Evolutionary conservation across 2,329 filamentous ascomycete species (phyloP), one percentile per base, ranked within the genome.

Genomic region (Colletotrichum endophyticum): DNA sequence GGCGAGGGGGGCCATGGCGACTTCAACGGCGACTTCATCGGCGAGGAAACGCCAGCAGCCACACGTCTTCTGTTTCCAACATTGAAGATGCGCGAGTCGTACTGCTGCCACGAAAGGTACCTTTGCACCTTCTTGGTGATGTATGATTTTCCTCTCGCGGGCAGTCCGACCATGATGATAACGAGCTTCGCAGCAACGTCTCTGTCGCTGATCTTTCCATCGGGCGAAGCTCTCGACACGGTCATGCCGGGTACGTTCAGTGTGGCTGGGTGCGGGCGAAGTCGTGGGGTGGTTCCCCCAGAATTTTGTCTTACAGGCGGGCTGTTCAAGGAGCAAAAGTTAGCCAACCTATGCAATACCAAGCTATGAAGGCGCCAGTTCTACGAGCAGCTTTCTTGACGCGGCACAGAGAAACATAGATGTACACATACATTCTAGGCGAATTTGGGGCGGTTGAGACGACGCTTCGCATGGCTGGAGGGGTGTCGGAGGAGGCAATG

Each of bases 61-160:
- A 96, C 92, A 80, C 97, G 94, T 81, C 97, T 91, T 82, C 96
- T 91, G 85, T 98, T 96, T 77, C 97, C 97, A 49, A 99, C 97
- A 81, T 99, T 99, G 91, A 99, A 99, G 80, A 99, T 98, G 79
- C 91, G 92, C 15, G 96, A 97, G 82, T 98, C 95, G 85, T 99
- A 96, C 83, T 99, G 97, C 82, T 98, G 93, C 97, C 97, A 99
- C 66, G 98, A 96, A 67, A 99, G 88, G 83, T 99, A 99, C 77
- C 97, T 92, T 75, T 97, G 95, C 78, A 99, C 91, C 87, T 99
- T 99, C 89, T 99, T 99, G 77, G 97, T 99, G 81, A 99, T 98
- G 86, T 99, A 99, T 72, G 96, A 98, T 87, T 99, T 99, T 83
- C 97, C 97, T 81, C 97, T 91, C 12, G 97, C 97, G 4, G 97